Evolutionary conservation across 495 filamentous ascomycete genomes (phyloP).

Genomic region (Hypoxylon lenormandii): DNA sequence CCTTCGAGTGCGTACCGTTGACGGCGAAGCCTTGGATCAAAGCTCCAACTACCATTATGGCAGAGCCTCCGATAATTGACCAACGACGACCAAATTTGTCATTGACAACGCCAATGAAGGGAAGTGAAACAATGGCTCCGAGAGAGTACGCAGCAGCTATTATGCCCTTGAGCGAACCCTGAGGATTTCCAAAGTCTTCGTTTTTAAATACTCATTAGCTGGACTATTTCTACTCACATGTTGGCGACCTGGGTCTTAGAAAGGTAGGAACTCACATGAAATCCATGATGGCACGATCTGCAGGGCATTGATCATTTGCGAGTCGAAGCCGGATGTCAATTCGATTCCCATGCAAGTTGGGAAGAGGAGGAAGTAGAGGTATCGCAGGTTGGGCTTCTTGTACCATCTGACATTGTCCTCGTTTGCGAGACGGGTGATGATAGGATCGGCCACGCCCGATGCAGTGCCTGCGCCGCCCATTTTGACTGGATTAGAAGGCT

Average conservation of each 20-base stretch:
- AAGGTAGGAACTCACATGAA: constrained; percentile 56
- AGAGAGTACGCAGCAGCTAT: constrained; percentile 64
- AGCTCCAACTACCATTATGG: constrained; percentile 70
- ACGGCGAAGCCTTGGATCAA: constrained; percentile 60
- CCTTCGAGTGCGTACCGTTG: constrained; percentile 48
- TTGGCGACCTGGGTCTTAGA: not conserved
- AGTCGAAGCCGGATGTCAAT: constrained; percentile 75
- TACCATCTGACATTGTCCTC: constrained; percentile 70
- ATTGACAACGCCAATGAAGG: constrained; percentile 68
- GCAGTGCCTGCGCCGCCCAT: constrained; percentile 42
- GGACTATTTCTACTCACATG: not conserved
- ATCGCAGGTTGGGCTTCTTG: constrained; percentile 71
- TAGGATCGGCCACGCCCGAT: constrained; percentile 53
- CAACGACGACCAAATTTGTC: constrained; percentile 69
- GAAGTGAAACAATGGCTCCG: constrained; percentile 68
- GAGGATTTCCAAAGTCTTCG: constrained; percentile 54
- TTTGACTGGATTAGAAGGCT: not conserved
- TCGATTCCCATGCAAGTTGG: constrained; percentile 74
- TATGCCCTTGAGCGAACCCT: constrained; percentile 58
- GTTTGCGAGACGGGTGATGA: constrained; percentile 59
- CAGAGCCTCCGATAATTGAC: constrained; percentile 70
- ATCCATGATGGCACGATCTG: constrained; percentile 71
- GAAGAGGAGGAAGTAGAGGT: constrained; percentile 72
- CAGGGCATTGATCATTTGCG: constrained; percentile 73
- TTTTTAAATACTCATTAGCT: not conserved